These are phyloP conservation scores for Sarocladium oryzae DNA, from an alignment of 2,329 filamentous ascomycete species.

Conservation along the genomic window DNA sequence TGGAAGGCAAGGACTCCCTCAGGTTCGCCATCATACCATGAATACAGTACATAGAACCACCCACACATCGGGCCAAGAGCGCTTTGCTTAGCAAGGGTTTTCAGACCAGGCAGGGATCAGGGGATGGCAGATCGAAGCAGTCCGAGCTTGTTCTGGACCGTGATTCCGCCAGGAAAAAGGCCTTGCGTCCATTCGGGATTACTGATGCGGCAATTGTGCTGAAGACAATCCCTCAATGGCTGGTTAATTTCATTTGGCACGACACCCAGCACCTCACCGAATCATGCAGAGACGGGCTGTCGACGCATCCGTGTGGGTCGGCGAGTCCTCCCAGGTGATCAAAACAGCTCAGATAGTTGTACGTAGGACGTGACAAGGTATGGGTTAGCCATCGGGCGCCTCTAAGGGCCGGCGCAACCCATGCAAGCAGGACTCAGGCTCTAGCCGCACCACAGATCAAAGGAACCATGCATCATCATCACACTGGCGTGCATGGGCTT, in stretches of 20 bases:
- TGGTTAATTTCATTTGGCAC: background rate
- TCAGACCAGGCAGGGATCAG: background rate
- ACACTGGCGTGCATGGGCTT: background rate
- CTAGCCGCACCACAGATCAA: too few species aligned
- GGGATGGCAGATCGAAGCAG: constrained; percentile 1
- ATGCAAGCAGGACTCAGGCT: background rate
- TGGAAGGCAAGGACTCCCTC: background rate
- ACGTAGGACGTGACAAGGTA: too few species aligned
- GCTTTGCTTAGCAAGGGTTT: too few species aligned
- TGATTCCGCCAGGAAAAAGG: too few species aligned
- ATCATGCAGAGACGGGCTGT: background rate
- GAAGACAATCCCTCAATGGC: background rate
- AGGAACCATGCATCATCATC: background rate
- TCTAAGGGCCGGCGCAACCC: background rate
- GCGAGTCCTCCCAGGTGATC: background rate
- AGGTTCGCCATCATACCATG: background rate
- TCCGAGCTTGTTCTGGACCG: background rate
- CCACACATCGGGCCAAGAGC: too few species aligned
- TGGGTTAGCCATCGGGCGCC: background rate
- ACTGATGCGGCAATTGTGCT: background rate
- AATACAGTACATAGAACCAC: too few species aligned
- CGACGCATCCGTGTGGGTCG: background rate
- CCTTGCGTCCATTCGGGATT: too few species aligned
- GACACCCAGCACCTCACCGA: background rate
- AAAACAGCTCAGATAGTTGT: too few species aligned